Evolutionary conservation across 495 filamentous ascomycete genomes (phyloP).

Genomic region (Hypoxylon subgilvum): DNA sequence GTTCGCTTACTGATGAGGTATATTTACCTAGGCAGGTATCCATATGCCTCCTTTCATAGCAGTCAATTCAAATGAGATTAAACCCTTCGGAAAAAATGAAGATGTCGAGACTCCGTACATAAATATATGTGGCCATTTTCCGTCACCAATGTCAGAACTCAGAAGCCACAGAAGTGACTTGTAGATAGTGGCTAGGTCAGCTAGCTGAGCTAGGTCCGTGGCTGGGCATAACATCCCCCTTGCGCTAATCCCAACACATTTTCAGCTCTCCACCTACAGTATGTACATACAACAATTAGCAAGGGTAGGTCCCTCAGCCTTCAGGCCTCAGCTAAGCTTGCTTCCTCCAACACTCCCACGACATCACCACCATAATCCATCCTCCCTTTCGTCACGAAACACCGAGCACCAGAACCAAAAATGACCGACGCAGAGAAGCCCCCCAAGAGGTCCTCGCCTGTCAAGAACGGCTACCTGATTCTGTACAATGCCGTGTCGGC

Average conservation of each 20-base stretch:
- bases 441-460: conserved; percentile 38
- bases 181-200: not conserved
- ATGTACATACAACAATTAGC: conserved; percentile 2
- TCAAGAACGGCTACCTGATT: conserved; percentile 71
- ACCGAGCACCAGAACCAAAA: conserved; percentile 4
- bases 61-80: no score
- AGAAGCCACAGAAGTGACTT: no score
- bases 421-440: conserved; percentile 38
- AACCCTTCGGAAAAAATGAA: no score
- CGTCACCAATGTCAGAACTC: no score
- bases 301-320: conserved; percentile 1
- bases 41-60: no score
- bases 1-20: no score
- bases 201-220: no score
- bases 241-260: conserved; percentile 6
- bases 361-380: not conserved
- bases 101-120: no score
- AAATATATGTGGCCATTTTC: no score
- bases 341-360: conserved; percentile 7
- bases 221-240: not conserved
- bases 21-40: no score
- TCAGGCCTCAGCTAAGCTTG: not conserved
- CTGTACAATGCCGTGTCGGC: conserved; percentile 82
- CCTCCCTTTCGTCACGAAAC: not conserved
- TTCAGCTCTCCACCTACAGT: conserved; percentile 6